phyloP scores from a whole-genome alignment of 805 yeast genomes.

The Wickerhamiella sorbophila region DNA sequence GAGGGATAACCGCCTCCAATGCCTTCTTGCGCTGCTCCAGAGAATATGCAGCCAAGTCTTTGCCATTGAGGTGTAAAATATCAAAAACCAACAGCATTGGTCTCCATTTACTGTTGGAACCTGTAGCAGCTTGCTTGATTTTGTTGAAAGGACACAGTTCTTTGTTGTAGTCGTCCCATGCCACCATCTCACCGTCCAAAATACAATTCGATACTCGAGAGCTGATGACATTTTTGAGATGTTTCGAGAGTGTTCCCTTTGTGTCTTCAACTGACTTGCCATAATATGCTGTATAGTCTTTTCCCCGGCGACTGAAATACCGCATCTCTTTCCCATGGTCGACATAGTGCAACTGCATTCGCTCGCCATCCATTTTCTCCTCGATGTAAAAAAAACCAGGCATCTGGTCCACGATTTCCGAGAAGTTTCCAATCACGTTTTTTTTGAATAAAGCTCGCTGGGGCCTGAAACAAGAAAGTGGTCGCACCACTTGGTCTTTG shows the following conservation, averaged over 20 bases:
- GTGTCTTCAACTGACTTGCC: slow-evolving; percentile 34
- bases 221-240: slow-evolving; percentile 28
- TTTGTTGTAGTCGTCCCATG: slow-evolving; percentile 48
- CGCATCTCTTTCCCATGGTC: slow-evolving; percentile 32
- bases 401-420: slow-evolving; percentile 27
- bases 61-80: slow-evolving; percentile 53
- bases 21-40: slow-evolving; percentile 42
- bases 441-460: slow-evolving; percentile 52
- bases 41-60: slow-evolving; percentile 39
- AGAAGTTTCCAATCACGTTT: slow-evolving; percentile 37
- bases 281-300: slow-evolving; percentile 58
- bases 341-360: slow-evolving; percentile 62
- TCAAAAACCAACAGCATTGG: slow-evolving; percentile 48
- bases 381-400: slow-evolving; percentile 51
- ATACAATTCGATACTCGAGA: slow-evolving; percentile 28
- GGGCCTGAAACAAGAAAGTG: slow-evolving; percentile 53
- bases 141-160: slow-evolving; percentile 65
- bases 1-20: slow-evolving; percentile 33
- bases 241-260: slow-evolving; percentile 41
- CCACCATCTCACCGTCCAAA: slow-evolving; percentile 89
- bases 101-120: slow-evolving; percentile 15
- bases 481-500: slow-evolving; percentile 30
- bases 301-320: slow-evolving; percentile 52
- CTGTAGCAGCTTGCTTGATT: slow-evolving; percentile 54
- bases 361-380: slow-evolving; percentile 88